Conservation (phyloP, 2,329 filamentous ascomycete genomes). For the Pestalotiopsis sp. region DNA sequence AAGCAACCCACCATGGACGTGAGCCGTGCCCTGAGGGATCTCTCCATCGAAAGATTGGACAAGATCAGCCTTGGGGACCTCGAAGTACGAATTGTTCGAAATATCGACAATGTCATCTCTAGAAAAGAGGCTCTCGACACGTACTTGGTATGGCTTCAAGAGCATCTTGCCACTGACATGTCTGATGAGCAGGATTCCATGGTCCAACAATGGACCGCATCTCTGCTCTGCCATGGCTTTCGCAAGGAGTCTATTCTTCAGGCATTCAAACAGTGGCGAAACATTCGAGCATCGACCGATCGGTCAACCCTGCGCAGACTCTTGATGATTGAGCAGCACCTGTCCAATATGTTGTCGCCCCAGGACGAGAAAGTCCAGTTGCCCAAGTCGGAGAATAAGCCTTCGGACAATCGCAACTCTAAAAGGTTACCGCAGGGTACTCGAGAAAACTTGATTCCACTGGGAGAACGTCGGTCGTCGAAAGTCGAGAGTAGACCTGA, state of each 20-base stretch:
- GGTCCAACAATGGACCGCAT: constrained; percentile 22
- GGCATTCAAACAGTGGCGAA: constrained; percentile 26
- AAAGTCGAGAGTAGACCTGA: background rate
- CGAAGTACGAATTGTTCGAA: constrained; percentile 16
- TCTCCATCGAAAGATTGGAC: constrained; percentile 17
- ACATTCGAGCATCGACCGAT: constrained; percentile 20
- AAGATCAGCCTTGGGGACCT: constrained; percentile 20
- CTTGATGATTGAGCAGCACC: constrained; percentile 26
- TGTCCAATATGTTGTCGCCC: constrained; percentile 16
- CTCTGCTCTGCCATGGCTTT: constrained; percentile 23
- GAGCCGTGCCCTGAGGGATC: constrained; percentile 1
- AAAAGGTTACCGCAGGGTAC: background rate
- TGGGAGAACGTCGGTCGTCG: background rate
- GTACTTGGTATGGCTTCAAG: constrained; percentile 30
- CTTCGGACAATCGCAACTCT: background rate
- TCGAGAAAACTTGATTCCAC: constrained; percentile 14
- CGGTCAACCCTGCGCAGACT: constrained; percentile 28
- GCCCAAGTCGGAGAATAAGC: background rate
- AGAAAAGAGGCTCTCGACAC: constrained; percentile 19
- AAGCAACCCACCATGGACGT: constrained; percentile 24
- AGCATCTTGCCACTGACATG: constrained; percentile 26
- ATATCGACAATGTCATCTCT: constrained; percentile 2
- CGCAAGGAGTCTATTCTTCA: constrained; percentile 18
- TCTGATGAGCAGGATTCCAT: constrained; percentile 20
- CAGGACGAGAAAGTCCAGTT: background rate